Percentiles rank a stretch among this genome's conserved stretches.
phyloP scores from a whole-genome alignment of 345 rosid genomes.

The Theobroma cacao region DNA sequence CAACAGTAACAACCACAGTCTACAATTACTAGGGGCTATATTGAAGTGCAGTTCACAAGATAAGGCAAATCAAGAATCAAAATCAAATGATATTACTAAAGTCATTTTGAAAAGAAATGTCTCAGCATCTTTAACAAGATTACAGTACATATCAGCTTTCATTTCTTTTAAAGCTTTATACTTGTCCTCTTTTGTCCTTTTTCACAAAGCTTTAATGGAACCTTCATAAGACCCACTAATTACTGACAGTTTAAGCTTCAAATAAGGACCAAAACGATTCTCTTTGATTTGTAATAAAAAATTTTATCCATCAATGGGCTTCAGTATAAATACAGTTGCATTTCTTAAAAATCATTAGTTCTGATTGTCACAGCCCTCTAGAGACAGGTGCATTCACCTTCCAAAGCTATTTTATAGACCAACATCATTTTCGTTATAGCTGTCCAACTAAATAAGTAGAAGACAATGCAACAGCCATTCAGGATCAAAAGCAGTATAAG shows the following conservation, averaged over 20 bases:
- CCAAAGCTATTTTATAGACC: background rate
- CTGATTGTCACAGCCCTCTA: background rate
- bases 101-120: background rate
- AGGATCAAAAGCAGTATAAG: background rate
- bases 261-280: background rate
- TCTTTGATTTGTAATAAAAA: background rate
- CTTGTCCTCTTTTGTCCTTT: background rate
- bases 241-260: background rate
- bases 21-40: background rate
- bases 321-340: background rate
- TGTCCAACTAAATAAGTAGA: background rate
- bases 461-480: background rate
- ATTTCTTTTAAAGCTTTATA: background rate
- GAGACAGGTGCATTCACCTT: background rate
- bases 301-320: background rate
- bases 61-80: background rate
- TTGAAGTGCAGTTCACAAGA: background rate
- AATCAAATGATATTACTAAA: background rate
- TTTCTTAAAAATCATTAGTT: background rate
- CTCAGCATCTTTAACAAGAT: background rate
- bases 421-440: background rate
- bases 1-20: background rate
- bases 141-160: background rate
- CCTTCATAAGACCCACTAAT: background rate
- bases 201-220: background rate